These are phyloP conservation scores for Fusarium chaquense DNA, from an alignment of 2,329 filamentous ascomycete species.

Conservation along the genomic window DNA sequence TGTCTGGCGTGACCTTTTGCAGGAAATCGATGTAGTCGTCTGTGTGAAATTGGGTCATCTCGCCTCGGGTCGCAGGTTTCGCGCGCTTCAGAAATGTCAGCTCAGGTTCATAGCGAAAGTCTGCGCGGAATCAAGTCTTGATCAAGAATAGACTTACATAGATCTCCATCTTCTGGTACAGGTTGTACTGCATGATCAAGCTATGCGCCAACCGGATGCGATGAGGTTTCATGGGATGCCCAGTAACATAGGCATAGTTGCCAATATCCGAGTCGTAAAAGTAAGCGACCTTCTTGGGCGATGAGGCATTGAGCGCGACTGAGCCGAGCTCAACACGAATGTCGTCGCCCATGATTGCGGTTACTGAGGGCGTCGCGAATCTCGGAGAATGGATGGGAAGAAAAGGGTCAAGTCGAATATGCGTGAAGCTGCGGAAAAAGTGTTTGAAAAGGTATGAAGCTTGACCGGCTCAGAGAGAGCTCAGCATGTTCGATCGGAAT, in stretches of 20 bases:
- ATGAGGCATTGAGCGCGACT: slow-evolving; percentile 60
- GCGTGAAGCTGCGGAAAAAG: background rate
- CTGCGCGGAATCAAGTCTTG: background rate
- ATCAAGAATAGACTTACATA: slow-evolving; percentile 72
- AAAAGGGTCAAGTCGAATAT: slow-evolving; percentile 10
- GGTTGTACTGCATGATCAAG: slow-evolving; percentile 93
- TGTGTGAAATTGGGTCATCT: slow-evolving; percentile 95
- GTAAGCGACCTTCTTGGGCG: slow-evolving; percentile 88
- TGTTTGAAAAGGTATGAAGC: slow-evolving; percentile 13
- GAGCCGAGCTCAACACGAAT: slow-evolving; percentile 57
- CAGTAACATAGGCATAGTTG: slow-evolving; percentile 96
- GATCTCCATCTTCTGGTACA: slow-evolving; percentile 97
- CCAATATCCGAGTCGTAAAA: slow-evolving; percentile 99
- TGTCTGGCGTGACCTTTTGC: slow-evolving; percentile 95
- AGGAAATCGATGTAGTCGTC: slow-evolving; percentile 97
- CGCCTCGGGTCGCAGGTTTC: slow-evolving; percentile 87
- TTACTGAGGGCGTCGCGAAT: slow-evolving; percentile 35
- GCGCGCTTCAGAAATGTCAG: slow-evolving; percentile 70
- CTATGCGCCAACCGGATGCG: slow-evolving; percentile 94
- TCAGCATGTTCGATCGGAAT: slow-evolving; percentile 39
- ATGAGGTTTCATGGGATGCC: slow-evolving; percentile 99
- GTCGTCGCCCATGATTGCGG: slow-evolving; percentile 55
- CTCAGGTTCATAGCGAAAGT: background rate
- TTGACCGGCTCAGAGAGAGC: slow-evolving; percentile 36
- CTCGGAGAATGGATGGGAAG: slow-evolving; percentile 13